Evolutionary conservation across 257 asterid species (phyloP).

Genomic region (Marsdenia floribunda): DNA sequence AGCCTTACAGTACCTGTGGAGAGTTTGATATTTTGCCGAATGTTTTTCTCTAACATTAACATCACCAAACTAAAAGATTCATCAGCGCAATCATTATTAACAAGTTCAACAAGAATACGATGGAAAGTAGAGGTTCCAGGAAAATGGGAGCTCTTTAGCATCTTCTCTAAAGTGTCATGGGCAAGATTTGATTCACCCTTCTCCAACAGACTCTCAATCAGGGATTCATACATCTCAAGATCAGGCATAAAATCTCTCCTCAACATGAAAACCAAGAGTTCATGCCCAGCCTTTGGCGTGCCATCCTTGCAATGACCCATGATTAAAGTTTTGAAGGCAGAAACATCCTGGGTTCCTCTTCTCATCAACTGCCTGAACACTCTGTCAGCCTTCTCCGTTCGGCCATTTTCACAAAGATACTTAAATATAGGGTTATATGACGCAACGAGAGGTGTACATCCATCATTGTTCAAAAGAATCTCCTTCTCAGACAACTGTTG

Average conservation of each 20-base stretch:
- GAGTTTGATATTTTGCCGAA: constrained; percentile 51
- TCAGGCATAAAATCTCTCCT: constrained; percentile 60
- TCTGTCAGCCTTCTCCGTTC: constrained; percentile 66
- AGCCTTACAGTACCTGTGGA: constrained; percentile 54
- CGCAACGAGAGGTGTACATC: constrained; percentile 58
- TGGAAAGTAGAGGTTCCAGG: constrained; percentile 62
- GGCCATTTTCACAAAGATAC: constrained; percentile 52
- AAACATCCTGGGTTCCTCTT: constrained; percentile 66
- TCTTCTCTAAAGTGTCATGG: constrained; percentile 49
- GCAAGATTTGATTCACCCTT: constrained; percentile 49
- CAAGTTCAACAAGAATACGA: constrained; percentile 50
- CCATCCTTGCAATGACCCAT: constrained; percentile 73
- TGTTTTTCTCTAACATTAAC: constrained; percentile 59
- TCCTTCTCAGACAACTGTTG: constrained; percentile 50
- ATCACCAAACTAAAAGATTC: constrained; percentile 55
- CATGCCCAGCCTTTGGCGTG: constrained; percentile 43
- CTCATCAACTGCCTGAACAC: constrained; percentile 67
- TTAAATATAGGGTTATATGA: constrained; percentile 64
- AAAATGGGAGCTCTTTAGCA: constrained; percentile 57
- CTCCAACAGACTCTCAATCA: constrained; percentile 50
- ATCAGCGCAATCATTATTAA: constrained; percentile 38
- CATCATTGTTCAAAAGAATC: constrained; percentile 37
- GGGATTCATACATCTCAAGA: constrained; percentile 42
- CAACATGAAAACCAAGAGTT: constrained; percentile 62
- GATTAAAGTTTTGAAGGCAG: constrained; percentile 62